Base-by-base conservation (phyloP, 176 grass and related monocot genomes). In the Thinopyrum elongatum region DNA sequence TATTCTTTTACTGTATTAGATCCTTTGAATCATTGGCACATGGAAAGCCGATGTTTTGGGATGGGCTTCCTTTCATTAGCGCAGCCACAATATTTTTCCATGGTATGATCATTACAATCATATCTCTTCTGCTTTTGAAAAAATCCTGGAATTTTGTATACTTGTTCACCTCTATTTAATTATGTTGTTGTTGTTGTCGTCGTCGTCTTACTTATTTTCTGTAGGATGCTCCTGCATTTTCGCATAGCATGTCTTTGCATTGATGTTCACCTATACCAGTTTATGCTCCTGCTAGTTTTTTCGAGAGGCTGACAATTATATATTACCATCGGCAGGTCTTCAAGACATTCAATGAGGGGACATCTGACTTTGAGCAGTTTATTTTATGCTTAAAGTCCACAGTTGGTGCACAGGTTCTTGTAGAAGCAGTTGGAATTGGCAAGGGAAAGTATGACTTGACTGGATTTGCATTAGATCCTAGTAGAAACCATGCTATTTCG, bases 361-460 rank as follows among this genome's bases (percentile, higher is more conserved):
- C 28, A 74, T 82, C 84, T 82, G 87, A 92, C 73, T 94, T 98
- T 76, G 90, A 98, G 84, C 78, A 98, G 62, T 95, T 95, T 89
- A 92, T 98, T 79, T 84, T 89, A 81, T 84, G 86, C 72, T 82
- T 98, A 70, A 92, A 71, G 70, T 76, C 83, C 65, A 88, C 84
- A 85, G 86, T 89, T 91, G 91, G 93, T 85, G 87, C 82, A n/a
- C 88, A 92, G 46, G 53, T 74, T 79, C 82, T 98, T 42, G 66
- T 95, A 83, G 79, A 88, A 67, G 94, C 90, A 65, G 84, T 98
- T 86, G 92, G 92, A 87, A 87, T 98, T 77, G 97, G 97, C 75
- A 98, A 83, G 57, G 97, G 94, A 74, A 95, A 94, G 74, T 91
- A 92, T 79, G 97, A 95, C 66, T 84, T 98, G 78, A 98, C 97